Evolutionary conservation across 2,329 filamentous ascomycete species (phyloP).

Genomic region (Aspergillus fumigatiaffinis): DNA sequence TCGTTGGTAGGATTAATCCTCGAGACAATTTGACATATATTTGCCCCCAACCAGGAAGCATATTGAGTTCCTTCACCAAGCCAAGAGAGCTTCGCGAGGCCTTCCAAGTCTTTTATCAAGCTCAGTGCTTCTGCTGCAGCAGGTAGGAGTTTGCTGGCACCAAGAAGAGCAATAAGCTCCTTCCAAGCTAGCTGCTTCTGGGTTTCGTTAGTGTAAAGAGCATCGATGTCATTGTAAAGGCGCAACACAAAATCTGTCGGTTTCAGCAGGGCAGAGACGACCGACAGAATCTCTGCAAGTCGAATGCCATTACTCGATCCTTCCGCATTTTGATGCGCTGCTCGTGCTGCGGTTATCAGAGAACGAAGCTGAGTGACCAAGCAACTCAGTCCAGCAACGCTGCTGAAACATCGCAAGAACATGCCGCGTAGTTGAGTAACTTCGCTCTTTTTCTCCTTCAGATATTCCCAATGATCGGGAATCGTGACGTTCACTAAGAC

Average conservation of each 20-base stretch:
- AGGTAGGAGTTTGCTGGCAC: slow-evolving; percentile 58
- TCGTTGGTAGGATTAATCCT: slow-evolving; percentile 37
- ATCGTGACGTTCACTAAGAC: slow-evolving; percentile 69
- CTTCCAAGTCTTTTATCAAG: slow-evolving; percentile 29
- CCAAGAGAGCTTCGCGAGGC: slow-evolving; percentile 49
- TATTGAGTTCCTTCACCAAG: slow-evolving; percentile 62
- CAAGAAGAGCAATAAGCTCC: slow-evolving; percentile 57
- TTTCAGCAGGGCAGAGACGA: slow-evolving; percentile 40
- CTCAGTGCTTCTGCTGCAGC: slow-evolving; percentile 53
- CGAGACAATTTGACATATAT: slow-evolving; percentile 49
- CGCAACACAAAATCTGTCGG: slow-evolving; percentile 39
- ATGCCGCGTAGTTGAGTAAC: slow-evolving; percentile 34
- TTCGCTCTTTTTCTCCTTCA: slow-evolving; percentile 34
- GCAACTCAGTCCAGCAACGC: slow-evolving; percentile 74
- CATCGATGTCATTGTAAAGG: slow-evolving; percentile 45
- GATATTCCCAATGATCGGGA: slow-evolving; percentile 74
- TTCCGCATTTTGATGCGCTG: slow-evolving; percentile 24
- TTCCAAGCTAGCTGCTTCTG: slow-evolving; percentile 58
- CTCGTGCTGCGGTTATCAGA: slow-evolving; percentile 42
- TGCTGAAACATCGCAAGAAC: slow-evolving; percentile 64
- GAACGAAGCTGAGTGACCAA: slow-evolving; percentile 65
- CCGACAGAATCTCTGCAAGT: slow-evolving; percentile 34
- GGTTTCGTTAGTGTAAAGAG: slow-evolving; percentile 36
- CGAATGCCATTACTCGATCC: slow-evolving; percentile 31
- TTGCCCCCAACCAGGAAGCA: slow-evolving; percentile 66